Evolutionary conservation across 257 asterid species (phyloP).

Genomic region (Lavandula angustifolia): DNA sequence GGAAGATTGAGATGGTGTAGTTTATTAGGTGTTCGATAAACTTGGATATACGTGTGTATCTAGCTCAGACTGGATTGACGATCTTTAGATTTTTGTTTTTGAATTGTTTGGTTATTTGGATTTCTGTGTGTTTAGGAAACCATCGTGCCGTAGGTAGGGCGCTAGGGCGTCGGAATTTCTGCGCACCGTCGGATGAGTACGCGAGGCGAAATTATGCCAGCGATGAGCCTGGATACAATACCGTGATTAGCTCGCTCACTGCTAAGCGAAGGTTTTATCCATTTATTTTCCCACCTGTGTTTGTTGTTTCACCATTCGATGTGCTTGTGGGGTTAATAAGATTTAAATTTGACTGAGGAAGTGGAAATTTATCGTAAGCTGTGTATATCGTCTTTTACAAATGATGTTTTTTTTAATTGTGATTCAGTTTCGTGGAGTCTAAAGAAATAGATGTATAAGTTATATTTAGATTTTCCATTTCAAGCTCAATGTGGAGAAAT

Average conservation of each 20-base stretch:
- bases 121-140: constrained; percentile 43
- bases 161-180: constrained; percentile 63
- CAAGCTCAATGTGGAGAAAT: not conserved
- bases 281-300: not conserved
- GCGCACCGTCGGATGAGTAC: constrained; percentile 65
- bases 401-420: not conserved
- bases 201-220: constrained; percentile 74
- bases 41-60: not conserved
- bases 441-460: not conserved
- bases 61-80: constrained; percentile 1
- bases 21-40: not conserved
- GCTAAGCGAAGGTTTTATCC: constrained; percentile 61
- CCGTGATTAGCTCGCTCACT: constrained; percentile 69
- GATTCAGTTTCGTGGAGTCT: not conserved
- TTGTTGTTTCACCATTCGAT: not conserved
- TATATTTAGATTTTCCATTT: not conserved
- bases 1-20: not conserved
- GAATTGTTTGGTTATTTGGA: not conserved
- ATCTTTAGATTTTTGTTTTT: constrained; percentile 8
- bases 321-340: not conserved
- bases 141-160: constrained; percentile 48
- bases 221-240: constrained; percentile 76
- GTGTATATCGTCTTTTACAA: not conserved
- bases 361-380: not conserved
- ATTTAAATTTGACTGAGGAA: not conserved